Evolutionary conservation across 169 alveolate species (phyloP), one percentile per base, ranked within the genome.

Genomic region (Plasmodium falciparum): DNA sequence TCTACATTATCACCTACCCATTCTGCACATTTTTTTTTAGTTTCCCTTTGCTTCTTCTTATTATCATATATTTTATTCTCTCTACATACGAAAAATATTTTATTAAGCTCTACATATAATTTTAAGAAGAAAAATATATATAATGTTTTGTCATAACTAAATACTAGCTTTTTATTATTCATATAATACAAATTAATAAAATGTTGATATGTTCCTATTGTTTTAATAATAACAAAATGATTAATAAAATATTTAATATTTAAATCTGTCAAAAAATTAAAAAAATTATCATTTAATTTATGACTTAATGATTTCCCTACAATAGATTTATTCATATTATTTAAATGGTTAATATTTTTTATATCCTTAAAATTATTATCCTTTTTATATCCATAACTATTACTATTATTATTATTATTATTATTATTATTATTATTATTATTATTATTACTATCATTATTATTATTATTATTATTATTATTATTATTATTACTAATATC

Each of bases 161-260:
- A 12, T 49, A 24, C 45, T 24, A 39, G 45, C 15, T 39, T n/a
- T 17, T 67, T 78, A 33, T 22, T 47, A 66, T 58, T 15, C 24
- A 17, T 54, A 62, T 86, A 86, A 66, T 59, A 86, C 62, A 63
- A 24, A 52, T 59, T 67, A 65, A 86, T 71, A 58, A 86, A 50
- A 47, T 72, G 74, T 9, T 70, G 69, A 56, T 86, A 62, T 29
- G 58, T 86, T 43, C 59, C 88, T 71, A 86, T 17, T 8, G 76
- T 86, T 54, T 43, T 86, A 47, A 86, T 59, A 71, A 86, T 61
- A 6, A 86, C 20, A 50, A 50, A 86, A 72, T 86, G 92, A 54
- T 86, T 86, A 20, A 86, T 29, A 72, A 71, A 70, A 54, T 59
- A 86, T 24, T 86, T 86, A 61, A 86, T 26, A 33, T 86, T 72